Conservation (phyloP, 495 filamentous ascomycete genomes). For the Xylaria telfairii region DNA sequence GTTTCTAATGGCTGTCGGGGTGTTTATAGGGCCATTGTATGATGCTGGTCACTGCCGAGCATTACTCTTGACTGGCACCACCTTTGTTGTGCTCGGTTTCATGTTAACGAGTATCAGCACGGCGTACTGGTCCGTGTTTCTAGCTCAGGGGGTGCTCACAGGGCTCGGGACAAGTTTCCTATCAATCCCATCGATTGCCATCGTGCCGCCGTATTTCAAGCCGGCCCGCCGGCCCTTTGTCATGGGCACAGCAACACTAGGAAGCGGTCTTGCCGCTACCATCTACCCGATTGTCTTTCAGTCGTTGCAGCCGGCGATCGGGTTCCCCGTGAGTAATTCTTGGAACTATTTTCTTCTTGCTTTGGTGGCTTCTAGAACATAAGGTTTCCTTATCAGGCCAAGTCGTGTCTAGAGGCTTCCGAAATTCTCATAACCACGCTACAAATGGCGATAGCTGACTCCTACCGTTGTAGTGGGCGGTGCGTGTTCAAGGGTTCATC, state of each 20-base stretch:
- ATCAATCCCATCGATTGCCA: conserved; percentile 67
- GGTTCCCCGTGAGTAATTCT: too few species aligned
- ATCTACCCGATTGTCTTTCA: conserved; percentile 72
- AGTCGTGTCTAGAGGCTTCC: too few species aligned
- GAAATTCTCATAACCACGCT: too few species aligned
- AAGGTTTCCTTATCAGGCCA: too few species aligned
- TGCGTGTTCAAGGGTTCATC: conserved; percentile 70
- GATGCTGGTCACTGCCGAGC: conserved; percentile 34
- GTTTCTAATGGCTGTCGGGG: conserved; percentile 35
- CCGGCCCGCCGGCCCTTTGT: conserved; percentile 69
- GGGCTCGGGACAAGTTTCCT: conserved; percentile 64
- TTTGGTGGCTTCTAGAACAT: too few species aligned
- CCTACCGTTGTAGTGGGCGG: too few species aligned
- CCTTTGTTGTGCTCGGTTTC: conserved; percentile 62
- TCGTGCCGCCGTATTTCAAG: conserved; percentile 71
- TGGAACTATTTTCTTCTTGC: too few species aligned
- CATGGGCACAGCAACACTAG: conserved; percentile 69
- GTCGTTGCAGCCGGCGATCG: conserved; percentile 62
- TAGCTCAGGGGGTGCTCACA: conserved; percentile 63
- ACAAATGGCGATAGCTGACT: too few species aligned
- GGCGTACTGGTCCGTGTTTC: conserved; percentile 68
- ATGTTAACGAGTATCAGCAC: conserved; percentile 70
- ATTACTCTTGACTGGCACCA: conserved; percentile 28
- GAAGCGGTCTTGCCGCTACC: conserved; percentile 70
- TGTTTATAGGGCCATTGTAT: conserved; percentile 35